Percentiles rank a stretch among this genome's conserved stretches.
These are phyloP conservation scores for Nymphaea thermarum DNA, from an alignment of 164 flowering plant species.

Conservation along the genomic window DNA sequence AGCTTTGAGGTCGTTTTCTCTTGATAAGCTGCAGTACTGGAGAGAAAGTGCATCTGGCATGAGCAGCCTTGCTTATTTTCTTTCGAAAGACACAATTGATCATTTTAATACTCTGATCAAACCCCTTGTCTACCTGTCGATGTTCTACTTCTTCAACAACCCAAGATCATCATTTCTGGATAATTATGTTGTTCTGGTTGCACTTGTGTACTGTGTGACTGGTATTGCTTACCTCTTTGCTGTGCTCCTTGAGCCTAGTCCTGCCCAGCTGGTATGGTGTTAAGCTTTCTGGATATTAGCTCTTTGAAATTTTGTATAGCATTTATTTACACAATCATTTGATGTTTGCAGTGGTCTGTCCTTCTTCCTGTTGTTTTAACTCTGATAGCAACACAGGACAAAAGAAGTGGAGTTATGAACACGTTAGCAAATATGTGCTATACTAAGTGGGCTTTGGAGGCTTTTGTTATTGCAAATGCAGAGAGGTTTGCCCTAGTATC, in stretches of 20 bases:
- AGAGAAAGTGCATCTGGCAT: conserved; percentile 88
- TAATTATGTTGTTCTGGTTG: conserved; percentile 61
- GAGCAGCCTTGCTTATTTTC: conserved; percentile 82
- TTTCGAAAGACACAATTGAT: conserved; percentile 79
- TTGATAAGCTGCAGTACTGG: conserved; percentile 85
- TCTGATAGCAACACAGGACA: conserved; percentile 62
- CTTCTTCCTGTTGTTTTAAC: conserved; percentile 94
- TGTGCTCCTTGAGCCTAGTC: conserved; percentile 62
- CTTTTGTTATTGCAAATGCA: conserved; percentile 85
- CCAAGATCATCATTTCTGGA: conserved; percentile 77
- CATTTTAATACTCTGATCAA: conserved; percentile 79
- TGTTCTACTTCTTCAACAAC: conserved; percentile 98
- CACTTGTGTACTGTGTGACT: conserved; percentile 92
- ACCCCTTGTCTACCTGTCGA: conserved; percentile 86
- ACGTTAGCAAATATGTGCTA: conserved; percentile 45
- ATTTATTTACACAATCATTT: not conserved
- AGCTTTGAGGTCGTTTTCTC: conserved; percentile 81
- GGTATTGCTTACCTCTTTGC: conserved; percentile 86
- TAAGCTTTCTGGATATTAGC: not conserved
- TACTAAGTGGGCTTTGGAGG: conserved; percentile 88
- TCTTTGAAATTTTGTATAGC: not conserved
- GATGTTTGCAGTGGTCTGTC: conserved; percentile 73
- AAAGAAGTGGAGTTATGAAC: conserved; percentile 15
- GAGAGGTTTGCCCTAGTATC: conserved; percentile 39
- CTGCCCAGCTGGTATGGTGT: conserved; percentile 82